Evolutionary conservation across 2,329 filamentous ascomycete genomes (phyloP), one percentile per base, ranked within the genome.

Genomic region (Colletotrichum tabaci): DNA sequence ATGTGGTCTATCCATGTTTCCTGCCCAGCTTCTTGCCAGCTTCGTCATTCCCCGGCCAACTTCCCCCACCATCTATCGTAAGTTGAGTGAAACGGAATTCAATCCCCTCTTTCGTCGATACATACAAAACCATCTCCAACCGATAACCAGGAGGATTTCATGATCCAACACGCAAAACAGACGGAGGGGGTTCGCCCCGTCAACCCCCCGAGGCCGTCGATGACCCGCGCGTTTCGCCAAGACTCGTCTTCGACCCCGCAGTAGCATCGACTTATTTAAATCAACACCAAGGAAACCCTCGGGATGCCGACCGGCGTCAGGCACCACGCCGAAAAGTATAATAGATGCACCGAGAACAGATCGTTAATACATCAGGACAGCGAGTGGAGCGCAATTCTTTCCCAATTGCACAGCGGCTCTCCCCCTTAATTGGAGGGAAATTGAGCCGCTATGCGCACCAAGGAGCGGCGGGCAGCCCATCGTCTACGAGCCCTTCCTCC

Each of bases 381-480:
- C 18, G 44, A n/a, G 44, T 18, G 44, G 44, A 47, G 44, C 13
- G 21, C 2, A 2, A 1, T 10, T 12, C 10, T 10, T n/a, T 3
- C 2, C 23, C 21, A 23, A 10, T 23, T 12, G 2, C 16, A 47
- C 21, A 12, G n/a, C 3, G 1, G 13, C 2, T 12, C 35, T 12
- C 35, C n/a, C 18, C 23, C 42, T 42, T 44, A 46, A 68, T 68
- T 68, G 66, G 66, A 68, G 66, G 66, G 52, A 68, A 68, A 68
- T 63, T 52, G 21, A 0, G 12, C 30, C 18, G 16, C 10, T 18
- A 23, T 53, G 50, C 50, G 50, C 50, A 35, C 50, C 50, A 53
- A 49, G 46, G 2, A 49, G 46, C n/a, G 9, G n/a, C 30, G 30
- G 30, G 30, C 21, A 21, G 16, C 46, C 46, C n/a, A 49, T 49